These are phyloP conservation scores for Pulveroboletus sp. DNA, from an alignment of 768 basidiomycete genomes.

Conservation along the genomic window DNA sequence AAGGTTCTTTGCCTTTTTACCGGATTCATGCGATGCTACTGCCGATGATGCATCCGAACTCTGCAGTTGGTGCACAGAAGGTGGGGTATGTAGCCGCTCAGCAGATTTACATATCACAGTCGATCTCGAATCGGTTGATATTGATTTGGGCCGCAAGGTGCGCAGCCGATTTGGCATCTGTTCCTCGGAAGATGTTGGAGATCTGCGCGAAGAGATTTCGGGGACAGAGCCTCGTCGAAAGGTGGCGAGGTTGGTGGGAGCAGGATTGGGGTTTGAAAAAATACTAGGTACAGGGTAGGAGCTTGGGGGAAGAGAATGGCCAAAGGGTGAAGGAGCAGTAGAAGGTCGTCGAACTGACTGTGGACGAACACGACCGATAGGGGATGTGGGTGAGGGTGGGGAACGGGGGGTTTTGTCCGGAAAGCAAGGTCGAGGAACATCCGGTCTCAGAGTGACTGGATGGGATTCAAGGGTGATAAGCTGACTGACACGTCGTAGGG, in stretches of 20 bases:
- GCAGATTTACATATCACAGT: slow-evolving; percentile 16
- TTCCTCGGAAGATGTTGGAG: slow-evolving; percentile 12
- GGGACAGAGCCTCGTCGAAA: slow-evolving; percentile 27
- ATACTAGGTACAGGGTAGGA: slow-evolving; percentile 1
- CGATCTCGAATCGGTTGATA: slow-evolving; percentile 55
- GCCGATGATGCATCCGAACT: slow-evolving; percentile 5
- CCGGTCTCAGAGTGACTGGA: slow-evolving; percentile 15
- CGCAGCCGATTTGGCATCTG: slow-evolving; percentile 20
- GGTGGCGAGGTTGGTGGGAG: slow-evolving; percentile 8
- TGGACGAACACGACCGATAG: slow-evolving; percentile 12
- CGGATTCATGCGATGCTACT: slow-evolving; percentile 16
- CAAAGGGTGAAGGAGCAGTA: slow-evolving; percentile 42
- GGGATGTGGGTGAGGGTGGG: slow-evolving; percentile 22
- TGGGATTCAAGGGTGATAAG: slow-evolving; percentile 33
- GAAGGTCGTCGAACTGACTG: slow-evolving; percentile 38
- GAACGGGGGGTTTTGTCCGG: slow-evolving; percentile 3
- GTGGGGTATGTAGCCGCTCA: slow-evolving; percentile 8
- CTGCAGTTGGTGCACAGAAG: slow-evolving; percentile 2
- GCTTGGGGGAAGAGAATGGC: slow-evolving; percentile 6
- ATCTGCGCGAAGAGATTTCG: slow-evolving; percentile 15
- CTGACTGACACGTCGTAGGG: slow-evolving; percentile 61
- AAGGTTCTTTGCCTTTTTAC: slow-evolving; percentile 35
- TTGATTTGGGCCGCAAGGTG: slow-evolving; percentile 42
- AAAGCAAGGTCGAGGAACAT: slow-evolving; percentile 3
- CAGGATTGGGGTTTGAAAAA: slow-evolving; percentile 1